phyloP scores from a whole-genome alignment of 2,329 filamentous ascomycete genomes.

The Calonectria multiphialidica region DNA sequence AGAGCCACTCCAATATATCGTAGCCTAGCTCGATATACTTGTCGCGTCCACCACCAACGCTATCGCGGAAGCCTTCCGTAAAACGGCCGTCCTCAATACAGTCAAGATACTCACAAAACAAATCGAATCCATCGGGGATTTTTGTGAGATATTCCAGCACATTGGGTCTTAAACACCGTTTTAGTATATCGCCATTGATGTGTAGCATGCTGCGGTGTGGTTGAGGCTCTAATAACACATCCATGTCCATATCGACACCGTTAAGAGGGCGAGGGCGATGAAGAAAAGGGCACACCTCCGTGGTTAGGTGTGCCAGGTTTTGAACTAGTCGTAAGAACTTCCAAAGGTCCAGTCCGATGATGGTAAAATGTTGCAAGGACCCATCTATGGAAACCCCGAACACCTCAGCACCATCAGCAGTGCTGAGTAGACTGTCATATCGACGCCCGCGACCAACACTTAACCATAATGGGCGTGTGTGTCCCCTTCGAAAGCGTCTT shows the following conservation, averaged over 20 bases:
- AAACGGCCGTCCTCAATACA: constrained; percentile 60
- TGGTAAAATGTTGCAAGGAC: constrained; percentile 75
- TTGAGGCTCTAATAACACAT: constrained; percentile 48
- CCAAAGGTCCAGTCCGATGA: constrained; percentile 74
- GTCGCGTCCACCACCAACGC: constrained; percentile 33
- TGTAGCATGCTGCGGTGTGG: constrained; percentile 66
- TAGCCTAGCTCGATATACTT: constrained; percentile 65
- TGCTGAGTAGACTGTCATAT: constrained; percentile 59
- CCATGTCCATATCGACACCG: constrained; percentile 27
- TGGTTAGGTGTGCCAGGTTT: constrained; percentile 68
- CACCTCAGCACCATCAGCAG: constrained; percentile 61
- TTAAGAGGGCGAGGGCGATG: constrained; percentile 19
- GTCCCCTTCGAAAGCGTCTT: constrained; percentile 65
- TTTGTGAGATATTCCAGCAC: constrained; percentile 58
- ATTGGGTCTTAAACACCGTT: constrained; percentile 62
- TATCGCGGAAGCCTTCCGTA: constrained; percentile 49
- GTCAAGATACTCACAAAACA: constrained; percentile 63
- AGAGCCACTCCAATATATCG: constrained; percentile 64
- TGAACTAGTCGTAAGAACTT: constrained; percentile 80
- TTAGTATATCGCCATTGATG: constrained; percentile 75
- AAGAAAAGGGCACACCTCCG: constrained; percentile 62
- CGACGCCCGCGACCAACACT: constrained; percentile 47
- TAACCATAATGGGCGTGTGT: constrained; percentile 66
- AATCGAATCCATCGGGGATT: constrained; percentile 46
- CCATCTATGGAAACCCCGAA: constrained; percentile 79